Conservation (phyloP, 257 asterid species). For the Coffea canephora region DNA sequence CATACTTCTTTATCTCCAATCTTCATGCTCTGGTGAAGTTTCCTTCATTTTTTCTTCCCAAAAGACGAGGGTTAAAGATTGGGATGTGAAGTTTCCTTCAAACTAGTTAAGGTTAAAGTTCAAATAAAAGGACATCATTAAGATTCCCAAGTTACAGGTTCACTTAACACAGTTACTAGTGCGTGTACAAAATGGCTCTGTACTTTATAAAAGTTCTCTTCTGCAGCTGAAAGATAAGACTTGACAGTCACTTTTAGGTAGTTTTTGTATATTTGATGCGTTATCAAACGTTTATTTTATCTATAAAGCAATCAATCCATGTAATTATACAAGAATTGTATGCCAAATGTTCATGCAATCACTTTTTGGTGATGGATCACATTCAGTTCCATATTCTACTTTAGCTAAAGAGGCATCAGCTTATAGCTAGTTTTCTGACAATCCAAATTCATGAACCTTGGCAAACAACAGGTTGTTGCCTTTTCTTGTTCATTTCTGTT, state of each 20-base stretch:
- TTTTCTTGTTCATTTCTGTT: background rate
- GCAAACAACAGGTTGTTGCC: background rate
- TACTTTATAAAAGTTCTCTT: background rate
- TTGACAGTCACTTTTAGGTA: constrained; percentile 6
- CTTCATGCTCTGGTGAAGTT: constrained; percentile 18
- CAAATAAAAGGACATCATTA: constrained; percentile 8
- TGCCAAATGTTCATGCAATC: background rate
- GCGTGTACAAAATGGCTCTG: constrained; percentile 1
- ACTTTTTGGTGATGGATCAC: background rate
- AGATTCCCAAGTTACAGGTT: background rate
- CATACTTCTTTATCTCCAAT: background rate
- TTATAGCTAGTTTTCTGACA: background rate
- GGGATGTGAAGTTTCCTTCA: constrained; percentile 6
- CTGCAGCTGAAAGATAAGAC: constrained; percentile 6
- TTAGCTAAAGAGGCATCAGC: background rate
- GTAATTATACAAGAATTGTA: background rate
- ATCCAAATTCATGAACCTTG: background rate
- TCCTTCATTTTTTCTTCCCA: constrained; percentile 5
- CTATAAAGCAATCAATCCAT: background rate
- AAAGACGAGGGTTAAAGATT: constrained; percentile 7
- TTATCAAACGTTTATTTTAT: constrained; percentile 3
- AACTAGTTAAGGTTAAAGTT: constrained; percentile 9
- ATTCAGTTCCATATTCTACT: background rate
- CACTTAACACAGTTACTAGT: background rate
- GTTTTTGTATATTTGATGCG: background rate